These are phyloP conservation scores for Aegilops longissima DNA, from an alignment of 176 grass and related monocot genomes.

Conservation along the genomic window DNA sequence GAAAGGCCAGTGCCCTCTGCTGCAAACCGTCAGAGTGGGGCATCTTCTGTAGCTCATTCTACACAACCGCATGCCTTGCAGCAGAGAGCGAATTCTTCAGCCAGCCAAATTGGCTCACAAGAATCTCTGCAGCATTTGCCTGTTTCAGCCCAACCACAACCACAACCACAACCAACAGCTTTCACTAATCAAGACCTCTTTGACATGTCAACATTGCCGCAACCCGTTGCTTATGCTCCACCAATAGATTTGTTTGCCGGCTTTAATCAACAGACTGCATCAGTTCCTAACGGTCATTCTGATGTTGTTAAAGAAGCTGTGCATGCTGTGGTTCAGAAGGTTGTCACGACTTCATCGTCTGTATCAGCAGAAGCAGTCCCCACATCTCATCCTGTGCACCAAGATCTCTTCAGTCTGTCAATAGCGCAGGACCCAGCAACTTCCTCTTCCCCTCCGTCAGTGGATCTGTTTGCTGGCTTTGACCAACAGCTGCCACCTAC, in stretches of 20 bases:
- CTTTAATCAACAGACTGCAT: conserved; percentile 49
- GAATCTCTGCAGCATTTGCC: conserved; percentile 15
- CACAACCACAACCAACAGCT: conserved; percentile 31
- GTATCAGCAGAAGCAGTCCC: conserved; percentile 22
- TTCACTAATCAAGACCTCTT: conserved; percentile 40
- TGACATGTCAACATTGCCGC: conserved; percentile 45
- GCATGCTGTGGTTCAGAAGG: conserved; percentile 34
- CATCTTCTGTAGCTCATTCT: conserved; percentile 41
- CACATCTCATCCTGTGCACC: conserved; percentile 38
- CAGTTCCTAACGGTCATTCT: conserved; percentile 31
- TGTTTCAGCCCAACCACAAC: conserved; percentile 29
- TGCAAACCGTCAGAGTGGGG: conserved; percentile 36
- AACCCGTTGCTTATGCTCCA: conserved; percentile 19
- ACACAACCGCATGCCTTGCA: conserved; percentile 35
- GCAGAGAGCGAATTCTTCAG: conserved; percentile 2
- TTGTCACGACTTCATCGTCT: conserved; percentile 15
- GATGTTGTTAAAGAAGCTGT: conserved; percentile 34
- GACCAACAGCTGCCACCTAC: conserved; percentile 44
- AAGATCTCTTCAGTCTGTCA: conserved; percentile 51
- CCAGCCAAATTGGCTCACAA: conserved; percentile 24
- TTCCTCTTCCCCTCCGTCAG: conserved; percentile 26
- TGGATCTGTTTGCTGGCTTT: conserved; percentile 73
- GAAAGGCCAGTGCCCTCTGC: conserved; percentile 49
- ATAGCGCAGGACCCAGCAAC: conserved; percentile 29
- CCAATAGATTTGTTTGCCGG: conserved; percentile 65